These are phyloP conservation scores for Talaromyces ruber DNA, from an alignment of 495 filamentous ascomycete species.

Conservation along the genomic window DNA sequence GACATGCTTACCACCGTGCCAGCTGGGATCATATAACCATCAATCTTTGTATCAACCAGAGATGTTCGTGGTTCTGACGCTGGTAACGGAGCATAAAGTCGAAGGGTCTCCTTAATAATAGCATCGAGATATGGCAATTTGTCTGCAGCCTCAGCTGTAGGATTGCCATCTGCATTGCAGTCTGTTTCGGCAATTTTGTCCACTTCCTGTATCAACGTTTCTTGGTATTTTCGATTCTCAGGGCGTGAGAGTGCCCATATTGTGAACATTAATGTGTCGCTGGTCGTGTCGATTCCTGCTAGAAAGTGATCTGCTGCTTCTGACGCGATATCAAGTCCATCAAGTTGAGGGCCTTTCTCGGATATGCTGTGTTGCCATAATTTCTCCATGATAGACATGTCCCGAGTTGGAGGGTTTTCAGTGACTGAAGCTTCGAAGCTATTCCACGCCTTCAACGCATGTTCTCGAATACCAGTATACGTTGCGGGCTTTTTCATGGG, in stretches of 20 bases:
- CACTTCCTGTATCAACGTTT: conserved; percentile 17
- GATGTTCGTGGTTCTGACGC: not conserved
- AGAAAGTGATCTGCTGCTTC: conserved; percentile 23
- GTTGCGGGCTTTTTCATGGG: conserved; percentile 24
- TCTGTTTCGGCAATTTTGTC: not conserved
- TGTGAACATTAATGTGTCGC: conserved; percentile 24
- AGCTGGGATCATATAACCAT: conserved; percentile 7
- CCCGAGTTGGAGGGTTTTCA: conserved; percentile 7
- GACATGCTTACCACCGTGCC: not conserved
- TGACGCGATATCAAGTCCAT: conserved; percentile 18
- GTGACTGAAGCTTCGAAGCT: conserved; percentile 5
- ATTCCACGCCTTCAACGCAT: conserved; percentile 18
- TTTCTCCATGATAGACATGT: not conserved
- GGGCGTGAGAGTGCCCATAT: conserved; percentile 25
- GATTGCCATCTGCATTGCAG: not conserved
- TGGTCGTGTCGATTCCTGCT: conserved; percentile 25
- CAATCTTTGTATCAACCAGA: not conserved
- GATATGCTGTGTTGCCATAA: conserved; percentile 12
- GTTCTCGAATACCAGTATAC: conserved; percentile 24
- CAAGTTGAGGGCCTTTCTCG: conserved; percentile 1
- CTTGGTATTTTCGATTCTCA: conserved; percentile 16
- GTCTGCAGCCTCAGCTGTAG: not conserved
- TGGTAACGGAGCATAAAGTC: conserved; percentile 40
- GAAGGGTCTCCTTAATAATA: conserved; percentile 46
- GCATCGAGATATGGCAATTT: conserved; percentile 31